phyloP scores from a whole-genome alignment of 495 filamentous ascomycete species.

The Pyrenula massariospora region DNA sequence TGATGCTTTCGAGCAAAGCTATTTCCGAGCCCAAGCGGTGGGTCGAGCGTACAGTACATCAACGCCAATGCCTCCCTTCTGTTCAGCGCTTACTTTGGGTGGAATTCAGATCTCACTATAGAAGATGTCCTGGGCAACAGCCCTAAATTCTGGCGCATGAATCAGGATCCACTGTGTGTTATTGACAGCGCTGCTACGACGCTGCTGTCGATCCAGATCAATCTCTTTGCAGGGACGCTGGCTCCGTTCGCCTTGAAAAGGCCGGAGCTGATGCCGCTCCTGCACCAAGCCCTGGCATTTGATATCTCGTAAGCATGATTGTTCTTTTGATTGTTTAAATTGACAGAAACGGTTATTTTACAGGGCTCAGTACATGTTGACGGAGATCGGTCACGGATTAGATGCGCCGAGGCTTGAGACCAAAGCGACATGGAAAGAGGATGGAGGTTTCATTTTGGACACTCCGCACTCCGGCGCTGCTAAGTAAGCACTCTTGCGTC shows the following conservation, averaged over 20 bases:
- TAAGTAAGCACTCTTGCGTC: constrained; percentile 10
- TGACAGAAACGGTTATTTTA: too few relatives aligned
- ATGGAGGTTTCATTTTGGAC: constrained; percentile 22
- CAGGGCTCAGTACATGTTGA: constrained; percentile 23
- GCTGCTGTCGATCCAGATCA: constrained; percentile 21
- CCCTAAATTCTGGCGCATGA: constrained; percentile 10
- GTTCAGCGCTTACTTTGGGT: too few relatives aligned
- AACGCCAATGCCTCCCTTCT: not conserved
- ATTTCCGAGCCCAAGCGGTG: not conserved
- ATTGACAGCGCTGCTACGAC: constrained; percentile 12
- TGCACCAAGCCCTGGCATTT: constrained; percentile 15
- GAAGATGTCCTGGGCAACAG: not conserved
- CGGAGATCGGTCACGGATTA: constrained; percentile 23
- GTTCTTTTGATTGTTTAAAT: not conserved
- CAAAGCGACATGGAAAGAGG: constrained; percentile 17
- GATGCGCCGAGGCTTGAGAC: constrained; percentile 27
- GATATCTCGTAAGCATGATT: constrained; percentile 9
- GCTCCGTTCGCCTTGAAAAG: constrained; percentile 14
- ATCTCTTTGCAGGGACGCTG: constrained; percentile 23
- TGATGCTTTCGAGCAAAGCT: not conserved
- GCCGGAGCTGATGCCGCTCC: constrained; percentile 14
- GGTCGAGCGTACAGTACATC: not conserved
- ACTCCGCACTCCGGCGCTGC: constrained; percentile 14
- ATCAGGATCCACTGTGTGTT: constrained; percentile 5
- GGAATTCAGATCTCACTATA: not conserved